Evolutionary conservation across 1,139 yeast genomes (phyloP), one percentile per base, ranked within the genome.

Genomic region (Kodamaea sp.): DNA sequence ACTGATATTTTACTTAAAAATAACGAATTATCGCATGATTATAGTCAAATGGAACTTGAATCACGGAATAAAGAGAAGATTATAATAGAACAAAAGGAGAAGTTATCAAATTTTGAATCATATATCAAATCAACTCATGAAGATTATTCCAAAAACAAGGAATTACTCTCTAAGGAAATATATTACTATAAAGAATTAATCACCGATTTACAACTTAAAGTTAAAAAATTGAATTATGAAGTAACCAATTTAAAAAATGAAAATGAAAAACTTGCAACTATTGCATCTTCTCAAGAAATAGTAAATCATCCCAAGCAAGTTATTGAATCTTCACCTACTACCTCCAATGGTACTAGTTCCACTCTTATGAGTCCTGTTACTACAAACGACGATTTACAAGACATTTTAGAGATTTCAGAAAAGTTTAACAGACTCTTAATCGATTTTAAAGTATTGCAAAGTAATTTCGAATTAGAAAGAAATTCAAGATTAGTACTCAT

Each of bases 401-500:
- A 44, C 25, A 38, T 50, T 12, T 31, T 49, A 25, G 47, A 43
- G 27, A 43, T 51, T 20, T 44, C 55, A 24, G 55, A 53, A 8
- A 63, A 60, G 45, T 67, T 63, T 51, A 54, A 59, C 38, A 57
- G 61, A 38, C 50, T 71, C 29, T 42, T 60, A 32, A 68, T 58
- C 46, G 71, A 62, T 53, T 73, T 49, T 58, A 67, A 52, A 52
- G 64, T 63, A 15, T 65, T 61, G 39, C 66, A 60, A 55, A 69
- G 67, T 52, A 67, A 66, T 52, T 73, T 49, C 49, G 75, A 62
- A 55, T 58, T 78, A 27, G 78, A 74, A 51, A 67, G 68, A 44
- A 77, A 72, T 45, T 73, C 76, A 40, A 77, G 76, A 46, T 57
- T 74, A 44, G 64, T 73, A 31, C 67, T 78, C 38, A 74, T 78